A percentile compares a stretch with the other conserved stretches of the same genome.
phyloP scores from a whole-genome alignment of 768 basidiomycete genomes.

The Pholiota conissans region DNA sequence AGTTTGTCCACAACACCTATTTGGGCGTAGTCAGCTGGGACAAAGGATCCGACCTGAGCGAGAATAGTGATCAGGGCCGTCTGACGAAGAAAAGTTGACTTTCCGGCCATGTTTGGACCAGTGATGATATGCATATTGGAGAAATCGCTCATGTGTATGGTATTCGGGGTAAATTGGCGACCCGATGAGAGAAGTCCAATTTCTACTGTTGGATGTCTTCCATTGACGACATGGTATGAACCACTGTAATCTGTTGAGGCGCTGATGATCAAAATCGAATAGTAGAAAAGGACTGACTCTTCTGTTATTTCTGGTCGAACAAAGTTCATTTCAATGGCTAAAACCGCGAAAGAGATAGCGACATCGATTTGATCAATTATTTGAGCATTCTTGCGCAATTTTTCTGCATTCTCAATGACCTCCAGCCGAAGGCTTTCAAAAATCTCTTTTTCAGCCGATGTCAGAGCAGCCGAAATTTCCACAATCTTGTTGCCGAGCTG shows the following conservation, averaged over 20 bases:
- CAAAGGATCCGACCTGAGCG: slow-evolving; percentile 91
- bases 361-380: slow-evolving; percentile 90
- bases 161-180: slow-evolving; percentile 85
- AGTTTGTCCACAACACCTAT: slow-evolving; percentile 89
- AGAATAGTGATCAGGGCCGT: slow-evolving; percentile 87
- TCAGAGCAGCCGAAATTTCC: slow-evolving; percentile 53
- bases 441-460: slow-evolving; percentile 65
- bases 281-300: slow-evolving; percentile 47
- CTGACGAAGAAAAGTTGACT: slow-evolving; percentile 91
- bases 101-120: slow-evolving; percentile 95
- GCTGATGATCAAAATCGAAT: background rate
- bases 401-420: slow-evolving; percentile 57
- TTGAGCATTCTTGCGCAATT: slow-evolving; percentile 72
- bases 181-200: slow-evolving; percentile 74
- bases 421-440: slow-evolving; percentile 70
- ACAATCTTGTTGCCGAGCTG: slow-evolving; percentile 68
- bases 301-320: slow-evolving; percentile 69
- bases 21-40: slow-evolving; percentile 80
- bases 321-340: slow-evolving; percentile 79
- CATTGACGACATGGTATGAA: slow-evolving; percentile 68
- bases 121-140: slow-evolving; percentile 83
- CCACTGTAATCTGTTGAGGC: slow-evolving; percentile 34
- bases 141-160: slow-evolving; percentile 55
- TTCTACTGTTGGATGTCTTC: slow-evolving; percentile 93
- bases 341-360: slow-evolving; percentile 72